Evolutionary conservation across 2,329 filamentous ascomycete species (phyloP).

Genomic region (Paraphoma sp.): DNA sequence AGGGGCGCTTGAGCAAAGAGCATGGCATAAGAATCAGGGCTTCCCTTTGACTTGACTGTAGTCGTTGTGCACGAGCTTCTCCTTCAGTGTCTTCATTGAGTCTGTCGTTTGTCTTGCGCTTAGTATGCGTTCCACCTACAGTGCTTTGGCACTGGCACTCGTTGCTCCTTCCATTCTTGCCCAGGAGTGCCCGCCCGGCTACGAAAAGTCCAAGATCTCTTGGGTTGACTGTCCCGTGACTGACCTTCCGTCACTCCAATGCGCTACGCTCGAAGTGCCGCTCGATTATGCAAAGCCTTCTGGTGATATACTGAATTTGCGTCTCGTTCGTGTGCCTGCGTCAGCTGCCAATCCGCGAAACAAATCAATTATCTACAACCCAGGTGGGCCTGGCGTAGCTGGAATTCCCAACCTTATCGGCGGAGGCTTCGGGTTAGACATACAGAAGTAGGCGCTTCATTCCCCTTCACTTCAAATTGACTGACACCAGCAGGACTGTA

Average conservation of each 20-base stretch:
- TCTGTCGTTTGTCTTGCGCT: neutral
- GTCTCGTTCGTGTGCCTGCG: conserved; percentile 4
- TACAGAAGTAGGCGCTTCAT: neutral
- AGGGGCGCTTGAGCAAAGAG: neutral
- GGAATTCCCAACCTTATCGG: neutral
- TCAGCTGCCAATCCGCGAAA: neutral
- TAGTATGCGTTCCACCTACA: neutral
- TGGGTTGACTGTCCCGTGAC: neutral
- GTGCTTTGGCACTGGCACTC: neutral
- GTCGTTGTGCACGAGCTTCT: neutral
- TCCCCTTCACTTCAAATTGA: neutral
- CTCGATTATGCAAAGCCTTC: conserved; percentile 43
- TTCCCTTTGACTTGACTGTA: neutral
- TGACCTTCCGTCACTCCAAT: conserved; percentile 41
- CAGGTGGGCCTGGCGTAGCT: neutral
- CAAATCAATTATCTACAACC: conserved; percentile 4
- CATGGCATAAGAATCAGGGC: neutral
- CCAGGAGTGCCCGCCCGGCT: conserved; percentile 5
- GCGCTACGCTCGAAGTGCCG: conserved; percentile 58
- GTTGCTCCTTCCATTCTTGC: neutral
- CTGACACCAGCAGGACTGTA: neutral
- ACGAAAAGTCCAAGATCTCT: neutral
- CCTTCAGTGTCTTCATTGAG: neutral
- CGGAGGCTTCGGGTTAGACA: neutral
- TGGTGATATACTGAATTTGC: conserved; percentile 2